phyloP scores from a whole-genome alignment of 768 basidiomycete genomes.

The Cubamyces lactineus region DNA sequence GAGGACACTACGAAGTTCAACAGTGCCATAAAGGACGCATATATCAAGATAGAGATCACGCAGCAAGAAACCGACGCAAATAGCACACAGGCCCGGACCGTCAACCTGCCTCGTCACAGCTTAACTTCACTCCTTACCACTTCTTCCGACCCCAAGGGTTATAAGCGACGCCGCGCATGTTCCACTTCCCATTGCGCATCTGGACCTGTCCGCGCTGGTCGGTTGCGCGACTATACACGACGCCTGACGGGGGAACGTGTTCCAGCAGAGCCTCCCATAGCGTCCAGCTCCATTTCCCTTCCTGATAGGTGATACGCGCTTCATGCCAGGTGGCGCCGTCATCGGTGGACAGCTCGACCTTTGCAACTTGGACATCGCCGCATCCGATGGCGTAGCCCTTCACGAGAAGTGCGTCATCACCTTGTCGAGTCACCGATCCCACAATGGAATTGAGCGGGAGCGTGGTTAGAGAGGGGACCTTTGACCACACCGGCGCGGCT shows the following conservation, averaged over 20 bases:
- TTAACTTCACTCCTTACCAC: conserved; percentile 4
- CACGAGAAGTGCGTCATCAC: conserved; percentile 7
- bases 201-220: conserved; percentile 54
- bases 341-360: conserved; percentile 24
- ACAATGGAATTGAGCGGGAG: conserved; percentile 27
- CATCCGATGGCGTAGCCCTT: conserved; percentile 26
- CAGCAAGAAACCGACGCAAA: neutral
- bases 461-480: conserved; percentile 21
- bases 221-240: conserved; percentile 51
- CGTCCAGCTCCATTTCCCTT: conserved; percentile 74
- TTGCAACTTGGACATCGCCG: conserved; percentile 16
- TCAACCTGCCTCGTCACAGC: no score
- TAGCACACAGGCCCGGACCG: neutral
- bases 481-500: conserved; percentile 17
- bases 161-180: conserved; percentile 64
- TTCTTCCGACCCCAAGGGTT: conserved; percentile 23
- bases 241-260: conserved; percentile 27
- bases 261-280: conserved; percentile 62
- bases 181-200: conserved; percentile 57
- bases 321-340: conserved; percentile 24
- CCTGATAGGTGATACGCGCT: conserved; percentile 26
- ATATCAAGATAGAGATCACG: neutral
- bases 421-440: conserved; percentile 11
- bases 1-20: neutral
- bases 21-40: no score